phyloP scores from a whole-genome alignment of 148 eudicot genomes.

The Chenopodium quinoa region DNA sequence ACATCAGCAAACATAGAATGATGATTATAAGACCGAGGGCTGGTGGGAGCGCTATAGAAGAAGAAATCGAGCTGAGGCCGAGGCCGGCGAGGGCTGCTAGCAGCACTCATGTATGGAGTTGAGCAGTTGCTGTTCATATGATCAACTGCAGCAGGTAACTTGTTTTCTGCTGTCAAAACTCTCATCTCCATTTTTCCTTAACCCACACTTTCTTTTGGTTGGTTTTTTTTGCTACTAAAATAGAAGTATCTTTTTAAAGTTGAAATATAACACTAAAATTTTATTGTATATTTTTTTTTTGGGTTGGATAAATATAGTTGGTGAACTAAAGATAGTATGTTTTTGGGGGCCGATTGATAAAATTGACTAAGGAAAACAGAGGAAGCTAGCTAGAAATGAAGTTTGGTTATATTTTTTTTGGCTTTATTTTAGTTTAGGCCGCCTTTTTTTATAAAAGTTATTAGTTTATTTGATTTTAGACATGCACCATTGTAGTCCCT shows the following conservation, averaged over 20 bases:
- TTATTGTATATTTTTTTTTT: neutral
- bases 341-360: neutral
- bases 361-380: neutral
- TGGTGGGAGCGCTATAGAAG: constrained; percentile 55
- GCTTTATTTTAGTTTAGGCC: constrained; percentile 5
- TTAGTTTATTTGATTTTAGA: neutral
- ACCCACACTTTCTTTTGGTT: neutral
- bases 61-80: constrained; percentile 22
- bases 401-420: neutral
- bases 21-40: constrained; percentile 36
- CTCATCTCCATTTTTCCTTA: constrained; percentile 14
- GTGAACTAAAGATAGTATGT: neutral
- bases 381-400: neutral
- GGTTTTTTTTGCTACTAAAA: neutral
- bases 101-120: constrained; percentile 34
- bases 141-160: neutral
- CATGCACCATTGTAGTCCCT: neutral
- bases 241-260: neutral
- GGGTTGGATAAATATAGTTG: neutral
- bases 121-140: constrained; percentile 15
- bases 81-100: constrained; percentile 41
- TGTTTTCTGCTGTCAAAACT: constrained; percentile 20
- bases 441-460: constrained; percentile 10
- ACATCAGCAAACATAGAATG: neutral
- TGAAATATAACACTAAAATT: neutral